Conservation (phyloP, 495 filamentous ascomycete genomes). For the Penicillium psychrofluorescens region DNA sequence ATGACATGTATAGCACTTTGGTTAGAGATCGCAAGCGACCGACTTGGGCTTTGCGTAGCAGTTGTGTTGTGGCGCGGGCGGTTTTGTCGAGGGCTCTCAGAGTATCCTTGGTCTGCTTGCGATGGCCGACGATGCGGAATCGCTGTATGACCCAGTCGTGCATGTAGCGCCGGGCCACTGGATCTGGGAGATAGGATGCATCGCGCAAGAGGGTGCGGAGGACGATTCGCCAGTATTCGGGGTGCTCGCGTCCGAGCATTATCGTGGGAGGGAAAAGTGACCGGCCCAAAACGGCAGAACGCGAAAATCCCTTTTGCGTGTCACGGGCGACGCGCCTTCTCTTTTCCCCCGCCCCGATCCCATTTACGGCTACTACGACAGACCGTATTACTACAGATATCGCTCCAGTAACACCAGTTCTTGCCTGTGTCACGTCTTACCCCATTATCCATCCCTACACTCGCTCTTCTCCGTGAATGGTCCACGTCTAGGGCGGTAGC, state of each 20-base stretch:
- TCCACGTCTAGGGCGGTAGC: too few relatives aligned
- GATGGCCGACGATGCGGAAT: slow-evolving; percentile 33
- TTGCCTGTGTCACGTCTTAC: too few relatives aligned
- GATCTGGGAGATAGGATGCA: slow-evolving; percentile 75
- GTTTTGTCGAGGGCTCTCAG: neutral
- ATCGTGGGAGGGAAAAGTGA: slow-evolving; percentile 13
- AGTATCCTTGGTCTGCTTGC: neutral
- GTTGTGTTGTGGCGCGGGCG: slow-evolving; percentile 6
- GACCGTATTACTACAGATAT: slow-evolving; percentile 8
- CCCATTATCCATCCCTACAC: too few relatives aligned
- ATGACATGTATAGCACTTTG: slow-evolving; percentile 57
- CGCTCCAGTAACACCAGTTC: neutral
- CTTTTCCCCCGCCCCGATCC: slow-evolving; percentile 8
- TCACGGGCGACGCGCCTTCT: slow-evolving; percentile 30
- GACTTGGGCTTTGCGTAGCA: slow-evolving; percentile 18
- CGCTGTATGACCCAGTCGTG: slow-evolving; percentile 48
- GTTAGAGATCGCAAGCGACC: slow-evolving; percentile 42
- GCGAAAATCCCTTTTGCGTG: slow-evolving; percentile 22
- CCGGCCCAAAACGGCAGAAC: slow-evolving; percentile 14
- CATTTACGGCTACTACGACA: neutral
- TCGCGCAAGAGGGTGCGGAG: slow-evolving; percentile 78
- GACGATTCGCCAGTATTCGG: slow-evolving; percentile 49
- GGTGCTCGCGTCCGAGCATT: neutral
- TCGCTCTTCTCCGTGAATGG: too few relatives aligned
- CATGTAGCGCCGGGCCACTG: slow-evolving; percentile 54